Base-by-base conservation (phyloP, 192 early-diverging fungal genomes). In the Funneliformis mosseae region DNA sequence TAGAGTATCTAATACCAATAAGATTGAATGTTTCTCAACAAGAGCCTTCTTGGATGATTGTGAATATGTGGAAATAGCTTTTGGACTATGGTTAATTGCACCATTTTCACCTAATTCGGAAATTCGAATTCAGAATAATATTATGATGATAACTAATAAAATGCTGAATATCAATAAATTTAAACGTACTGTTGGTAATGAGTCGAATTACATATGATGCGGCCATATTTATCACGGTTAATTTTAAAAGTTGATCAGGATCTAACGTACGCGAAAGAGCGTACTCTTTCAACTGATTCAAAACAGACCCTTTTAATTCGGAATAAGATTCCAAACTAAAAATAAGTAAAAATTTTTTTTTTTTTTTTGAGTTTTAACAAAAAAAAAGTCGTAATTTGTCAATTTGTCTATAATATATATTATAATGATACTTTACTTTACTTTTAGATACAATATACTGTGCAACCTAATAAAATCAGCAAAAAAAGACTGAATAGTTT, bases 381-480 rank as follows among this genome's bases (percentile, higher is more conserved):
- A 84, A 79, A 18, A 55, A 55, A 55, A 33, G 33, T 33, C 33
- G 33, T 12, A 50, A 50, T 50, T 50, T 18, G 48, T 50, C 18
- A 55, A 55, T 6, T 18, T 50, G 7, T 55, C 4, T 21, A 55
- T 55, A 55, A 55, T 80, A 5, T 8, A 71, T 39, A 27, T 43
- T n/a, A 25, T 61, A 76, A 81, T 59, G 81, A 80, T 23, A 79
- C 80, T 8, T 33, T 82, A 84, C 14, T 80, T 73, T 5, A 72
- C 66, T 25, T 71, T 83, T 77, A 85, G 66, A 27, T 85, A 87
- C 21, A 87, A 82, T 5, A 83, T 61, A 5, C 84, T 83, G 38
- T 87, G 86, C 39, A 84, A 60, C 62, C 79, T 33, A 69, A 87
- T 78, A 45, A 87, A 87, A 50, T 83, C 82, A 3, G 78, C 21